Conservation (phyloP, 192 early-diverging fungal genomes). For the Gamsiella multidivaricata region DNA sequence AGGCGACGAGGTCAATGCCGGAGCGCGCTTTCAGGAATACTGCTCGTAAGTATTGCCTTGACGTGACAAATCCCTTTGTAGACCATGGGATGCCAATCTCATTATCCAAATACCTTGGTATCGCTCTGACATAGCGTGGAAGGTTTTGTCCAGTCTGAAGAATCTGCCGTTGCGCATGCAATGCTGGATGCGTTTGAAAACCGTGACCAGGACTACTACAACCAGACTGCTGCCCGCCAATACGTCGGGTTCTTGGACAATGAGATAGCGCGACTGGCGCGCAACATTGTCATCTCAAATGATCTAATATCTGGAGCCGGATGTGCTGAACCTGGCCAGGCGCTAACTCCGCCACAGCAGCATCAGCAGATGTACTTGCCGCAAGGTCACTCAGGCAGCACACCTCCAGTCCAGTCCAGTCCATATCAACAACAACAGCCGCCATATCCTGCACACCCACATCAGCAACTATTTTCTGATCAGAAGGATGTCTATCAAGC, state of each 20-base stretch:
- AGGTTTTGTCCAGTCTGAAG: conserved; percentile 72
- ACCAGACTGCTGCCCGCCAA: conserved; percentile 61
- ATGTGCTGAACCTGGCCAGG: conserved; percentile 2
- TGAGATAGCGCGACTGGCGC: conserved; percentile 65
- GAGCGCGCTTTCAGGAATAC: conserved; percentile 64
- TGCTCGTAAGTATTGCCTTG: conserved; percentile 60
- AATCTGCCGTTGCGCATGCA: conserved; percentile 65
- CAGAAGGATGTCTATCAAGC: conserved; percentile 5
- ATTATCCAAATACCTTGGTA: too few species aligned
- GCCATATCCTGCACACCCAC: background rate
- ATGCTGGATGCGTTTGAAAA: conserved; percentile 74
- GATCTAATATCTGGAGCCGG: conserved; percentile 30
- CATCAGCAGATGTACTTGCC: background rate
- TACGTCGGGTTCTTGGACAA: conserved; percentile 75
- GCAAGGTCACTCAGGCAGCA: too few species aligned
- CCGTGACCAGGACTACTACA: conserved; percentile 69
- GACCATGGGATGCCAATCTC: too few species aligned
- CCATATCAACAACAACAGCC: conserved; percentile 16
- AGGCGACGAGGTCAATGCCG: conserved; percentile 79
- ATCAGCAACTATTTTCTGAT: background rate
- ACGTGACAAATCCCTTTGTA: background rate
- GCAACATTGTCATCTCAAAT: conserved; percentile 44
- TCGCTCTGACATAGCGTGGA: conserved; percentile 22
- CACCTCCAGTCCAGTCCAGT: conserved; percentile 9
- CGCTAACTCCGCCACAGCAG: conserved; percentile 1